Conservation (phyloP, 2,329 filamentous ascomycete species). For the Diaporthe citriasiana region DNA sequence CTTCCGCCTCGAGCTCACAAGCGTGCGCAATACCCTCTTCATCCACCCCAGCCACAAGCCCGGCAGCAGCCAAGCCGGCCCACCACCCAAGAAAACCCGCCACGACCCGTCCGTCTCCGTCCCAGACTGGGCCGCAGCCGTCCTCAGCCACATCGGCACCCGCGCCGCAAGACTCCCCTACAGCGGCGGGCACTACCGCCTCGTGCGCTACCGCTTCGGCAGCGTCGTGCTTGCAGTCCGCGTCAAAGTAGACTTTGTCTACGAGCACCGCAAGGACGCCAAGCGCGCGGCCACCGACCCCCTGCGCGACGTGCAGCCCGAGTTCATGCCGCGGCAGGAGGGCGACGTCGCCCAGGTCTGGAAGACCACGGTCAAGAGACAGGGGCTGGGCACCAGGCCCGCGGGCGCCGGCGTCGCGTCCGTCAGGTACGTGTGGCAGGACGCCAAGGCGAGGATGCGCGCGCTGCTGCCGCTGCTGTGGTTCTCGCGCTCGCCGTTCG, state of each 20-base stretch:
- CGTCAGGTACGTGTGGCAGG: conserved; percentile 1
- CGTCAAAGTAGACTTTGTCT: conserved; percentile 33
- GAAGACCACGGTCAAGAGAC: conserved; percentile 22
- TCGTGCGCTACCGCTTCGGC: conserved; percentile 36
- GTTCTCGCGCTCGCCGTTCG: conserved; percentile 38
- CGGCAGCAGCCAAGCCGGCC: conserved; percentile 28
- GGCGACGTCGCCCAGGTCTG: neutral
- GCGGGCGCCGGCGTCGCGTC: conserved; percentile 10
- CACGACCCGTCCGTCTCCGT: neutral
- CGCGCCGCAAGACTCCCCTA: neutral
- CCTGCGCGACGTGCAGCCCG: neutral
- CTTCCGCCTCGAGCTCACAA: conserved; percentile 40
- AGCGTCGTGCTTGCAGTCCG: conserved; percentile 26
- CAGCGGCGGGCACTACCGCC: conserved; percentile 33
- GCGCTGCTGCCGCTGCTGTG: conserved; percentile 29
- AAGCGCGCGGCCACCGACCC: neutral
- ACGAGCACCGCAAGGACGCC: conserved; percentile 7
- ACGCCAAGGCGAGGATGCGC: neutral
- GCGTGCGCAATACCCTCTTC: conserved; percentile 37
- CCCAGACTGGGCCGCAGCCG: conserved; percentile 34
- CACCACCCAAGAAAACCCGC: neutral
- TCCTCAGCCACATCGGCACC: neutral
- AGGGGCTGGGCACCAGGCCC: conserved; percentile 16
- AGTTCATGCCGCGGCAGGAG: neutral
- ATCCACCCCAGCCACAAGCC: conserved; percentile 4